These are phyloP conservation scores for Magnolia officinalis DNA, from an alignment of 164 flowering plant species.

Conservation along the genomic window DNA sequence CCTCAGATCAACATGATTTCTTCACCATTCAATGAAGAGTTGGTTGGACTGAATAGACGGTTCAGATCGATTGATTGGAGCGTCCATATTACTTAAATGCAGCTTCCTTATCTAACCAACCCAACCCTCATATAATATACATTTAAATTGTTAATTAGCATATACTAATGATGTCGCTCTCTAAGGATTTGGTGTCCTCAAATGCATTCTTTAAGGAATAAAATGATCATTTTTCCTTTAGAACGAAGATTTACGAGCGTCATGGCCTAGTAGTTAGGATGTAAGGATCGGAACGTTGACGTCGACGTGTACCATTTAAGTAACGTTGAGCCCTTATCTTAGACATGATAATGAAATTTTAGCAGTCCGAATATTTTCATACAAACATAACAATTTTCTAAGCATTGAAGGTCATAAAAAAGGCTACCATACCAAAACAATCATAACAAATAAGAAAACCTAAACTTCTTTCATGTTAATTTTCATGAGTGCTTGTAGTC, in stretches of 20 bases:
- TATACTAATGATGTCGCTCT: not conserved
- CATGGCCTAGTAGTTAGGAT: constrained; percentile 3
- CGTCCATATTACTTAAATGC: too few relatives aligned
- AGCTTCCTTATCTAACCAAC: too few relatives aligned
- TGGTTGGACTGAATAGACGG: not conserved
- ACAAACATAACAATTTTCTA: not conserved
- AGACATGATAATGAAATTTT: constrained; percentile 8
- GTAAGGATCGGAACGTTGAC: not conserved
- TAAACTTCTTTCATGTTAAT: not conserved
- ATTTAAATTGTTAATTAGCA: not conserved
- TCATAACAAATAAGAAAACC: not conserved
- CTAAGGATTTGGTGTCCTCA: not conserved
- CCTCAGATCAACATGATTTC: too few relatives aligned
- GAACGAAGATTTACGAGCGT: not conserved
- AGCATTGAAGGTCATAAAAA: not conserved
- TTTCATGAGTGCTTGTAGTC: not conserved
- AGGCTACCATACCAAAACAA: constrained; percentile 4
- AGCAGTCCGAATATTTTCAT: constrained; percentile 3
- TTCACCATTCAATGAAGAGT: too few relatives aligned
- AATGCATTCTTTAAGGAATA: not conserved
- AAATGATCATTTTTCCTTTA: not conserved
- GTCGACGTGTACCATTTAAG: not conserved
- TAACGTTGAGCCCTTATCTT: not conserved
- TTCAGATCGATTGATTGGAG: not conserved
- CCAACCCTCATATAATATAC: not conserved